phyloP scores from a whole-genome alignment of 2,329 filamentous ascomycete species.

The Diaporthe longicolla region DNA sequence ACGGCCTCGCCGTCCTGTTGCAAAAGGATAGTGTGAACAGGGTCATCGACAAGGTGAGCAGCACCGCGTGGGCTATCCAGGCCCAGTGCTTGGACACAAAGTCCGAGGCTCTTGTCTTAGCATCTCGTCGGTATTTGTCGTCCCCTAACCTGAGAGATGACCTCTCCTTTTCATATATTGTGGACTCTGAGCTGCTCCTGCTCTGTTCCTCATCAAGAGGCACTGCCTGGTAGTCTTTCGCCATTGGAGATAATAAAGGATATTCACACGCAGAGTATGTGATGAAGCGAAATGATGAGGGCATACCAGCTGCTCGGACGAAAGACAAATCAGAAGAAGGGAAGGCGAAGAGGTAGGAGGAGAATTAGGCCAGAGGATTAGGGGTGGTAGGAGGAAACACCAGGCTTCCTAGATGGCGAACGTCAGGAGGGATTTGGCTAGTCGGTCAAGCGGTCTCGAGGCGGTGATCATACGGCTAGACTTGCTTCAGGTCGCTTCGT shows the following conservation, averaged over 20 bases:
- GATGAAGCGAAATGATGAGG: slow-evolving; percentile 17
- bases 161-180: slow-evolving; percentile 44
- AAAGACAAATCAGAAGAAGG: slow-evolving; percentile 24
- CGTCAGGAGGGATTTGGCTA: neutral
- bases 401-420: slow-evolving; percentile 5
- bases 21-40: slow-evolving; percentile 59
- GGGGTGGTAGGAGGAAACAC: neutral
- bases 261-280: slow-evolving; percentile 39
- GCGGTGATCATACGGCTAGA: slow-evolving; percentile 7
- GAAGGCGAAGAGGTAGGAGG: neutral
- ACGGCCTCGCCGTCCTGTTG: slow-evolving; percentile 51
- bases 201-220: slow-evolving; percentile 56
- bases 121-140: slow-evolving; percentile 31
- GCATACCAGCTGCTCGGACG: slow-evolving; percentile 42
- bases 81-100: slow-evolving; percentile 50
- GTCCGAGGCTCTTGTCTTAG: slow-evolving; percentile 38
- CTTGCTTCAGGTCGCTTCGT: slow-evolving; percentile 25
- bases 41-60: slow-evolving; percentile 56
- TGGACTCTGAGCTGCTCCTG: slow-evolving; percentile 40
- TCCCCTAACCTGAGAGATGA: slow-evolving; percentile 37
- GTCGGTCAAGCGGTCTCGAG: slow-evolving; percentile 1
- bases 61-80: slow-evolving; percentile 57
- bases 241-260: slow-evolving; percentile 47
- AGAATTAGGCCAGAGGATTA: neutral
- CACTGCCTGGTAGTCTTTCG: slow-evolving; percentile 53